Percentiles rank a stretch among this genome's conserved stretches.
phyloP scores from a whole-genome alignment of 768 basidiomycete species.

The Collybiopsis luxurians region DNA sequence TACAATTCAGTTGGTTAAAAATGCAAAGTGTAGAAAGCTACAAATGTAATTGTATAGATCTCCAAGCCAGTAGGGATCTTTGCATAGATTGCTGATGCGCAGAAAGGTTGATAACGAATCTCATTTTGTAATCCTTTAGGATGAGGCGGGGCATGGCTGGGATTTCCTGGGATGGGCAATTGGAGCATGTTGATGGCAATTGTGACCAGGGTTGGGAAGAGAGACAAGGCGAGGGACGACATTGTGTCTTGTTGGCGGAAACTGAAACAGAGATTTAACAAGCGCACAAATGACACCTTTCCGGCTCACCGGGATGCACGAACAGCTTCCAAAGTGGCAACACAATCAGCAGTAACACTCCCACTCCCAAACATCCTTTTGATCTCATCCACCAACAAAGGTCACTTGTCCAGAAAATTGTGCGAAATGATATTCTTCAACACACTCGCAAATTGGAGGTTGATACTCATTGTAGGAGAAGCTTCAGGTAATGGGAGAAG shows the following conservation, averaged over 20 bases:
- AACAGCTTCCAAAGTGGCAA: conserved; percentile 77
- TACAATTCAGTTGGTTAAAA: no score
- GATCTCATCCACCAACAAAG: conserved; percentile 62
- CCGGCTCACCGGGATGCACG: conserved; percentile 70
- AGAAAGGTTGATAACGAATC: conserved; percentile 72
- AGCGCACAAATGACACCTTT: no score
- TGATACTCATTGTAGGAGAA: conserved; percentile 64
- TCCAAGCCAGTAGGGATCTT: no score
- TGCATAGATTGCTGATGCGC: conserved; percentile 71
- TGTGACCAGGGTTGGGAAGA: conserved; percentile 76
- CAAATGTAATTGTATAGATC: no score
- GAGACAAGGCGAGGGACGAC: conserved; percentile 51
- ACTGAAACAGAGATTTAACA: conserved; percentile 39
- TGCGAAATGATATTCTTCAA: conserved; percentile 71
- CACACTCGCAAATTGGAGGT: conserved; percentile 70
- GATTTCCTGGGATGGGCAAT: conserved; percentile 66
- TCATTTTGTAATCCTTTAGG: conserved; percentile 83
- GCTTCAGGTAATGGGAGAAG: conserved; percentile 69
- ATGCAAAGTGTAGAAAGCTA: no score
- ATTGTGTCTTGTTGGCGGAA: conserved; percentile 70
- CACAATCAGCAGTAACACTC: conserved; percentile 71
- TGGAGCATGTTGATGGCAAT: conserved; percentile 70
- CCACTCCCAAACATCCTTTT: conserved; percentile 60
- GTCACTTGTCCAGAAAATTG: conserved; percentile 82
- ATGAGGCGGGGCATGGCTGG: conserved; percentile 85